phyloP scores from a whole-genome alignment of 305 asterid species.

The Solanum chacoense region DNA sequence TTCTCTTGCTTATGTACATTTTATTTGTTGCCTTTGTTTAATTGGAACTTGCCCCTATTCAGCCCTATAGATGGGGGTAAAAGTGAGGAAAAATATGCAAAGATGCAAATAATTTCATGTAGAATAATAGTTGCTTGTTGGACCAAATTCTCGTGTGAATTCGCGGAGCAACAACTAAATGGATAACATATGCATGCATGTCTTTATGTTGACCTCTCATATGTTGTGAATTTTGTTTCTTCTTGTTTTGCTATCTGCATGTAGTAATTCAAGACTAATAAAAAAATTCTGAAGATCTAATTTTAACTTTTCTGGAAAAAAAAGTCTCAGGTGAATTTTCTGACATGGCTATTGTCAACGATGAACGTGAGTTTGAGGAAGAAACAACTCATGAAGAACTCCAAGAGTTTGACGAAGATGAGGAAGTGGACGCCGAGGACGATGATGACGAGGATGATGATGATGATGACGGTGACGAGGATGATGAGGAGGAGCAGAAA shows the following conservation, averaged over 20 bases:
- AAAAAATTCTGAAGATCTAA: not conserved
- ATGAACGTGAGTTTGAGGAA: constrained; percentile 32
- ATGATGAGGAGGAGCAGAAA: constrained; percentile 24
- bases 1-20: not conserved
- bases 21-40: not conserved
- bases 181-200: not conserved
- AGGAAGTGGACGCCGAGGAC: constrained; percentile 10
- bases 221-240: not conserved
- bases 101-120: not conserved
- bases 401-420: constrained; percentile 11
- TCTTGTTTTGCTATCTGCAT: not conserved
- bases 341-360: constrained; percentile 47
- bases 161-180: not conserved
- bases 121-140: not conserved
- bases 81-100: not conserved
- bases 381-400: constrained; percentile 32
- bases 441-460: constrained; percentile 11
- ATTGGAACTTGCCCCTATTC: not conserved
- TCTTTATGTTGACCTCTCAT: not conserved
- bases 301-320: constrained; percentile 6
- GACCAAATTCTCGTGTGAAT: not conserved
- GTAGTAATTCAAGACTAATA: not conserved
- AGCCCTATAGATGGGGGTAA: not conserved
- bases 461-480: constrained; percentile 1
- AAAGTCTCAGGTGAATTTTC: not conserved